Evolutionary conservation across 768 basidiomycete genomes (phyloP).

Genomic region (Leccinum fibrillosum): DNA sequence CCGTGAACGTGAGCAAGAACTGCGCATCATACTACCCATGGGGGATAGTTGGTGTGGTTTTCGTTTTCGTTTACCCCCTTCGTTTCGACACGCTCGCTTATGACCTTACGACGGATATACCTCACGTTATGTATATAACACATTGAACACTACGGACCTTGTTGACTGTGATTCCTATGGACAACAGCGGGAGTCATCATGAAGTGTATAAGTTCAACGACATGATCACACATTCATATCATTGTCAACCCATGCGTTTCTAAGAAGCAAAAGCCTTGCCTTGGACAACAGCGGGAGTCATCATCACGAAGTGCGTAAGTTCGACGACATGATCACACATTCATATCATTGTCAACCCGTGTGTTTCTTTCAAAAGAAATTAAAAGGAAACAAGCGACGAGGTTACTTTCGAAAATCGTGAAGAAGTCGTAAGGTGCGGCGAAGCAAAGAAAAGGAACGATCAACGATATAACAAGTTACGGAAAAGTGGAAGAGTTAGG

Average conservation of each 20-base stretch:
- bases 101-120: not conserved
- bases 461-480: not conserved
- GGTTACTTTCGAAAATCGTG: slow-evolving; percentile 9
- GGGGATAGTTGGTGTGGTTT: not conserved
- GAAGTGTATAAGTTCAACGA: not conserved
- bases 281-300: not conserved
- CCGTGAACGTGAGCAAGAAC: slow-evolving; percentile 12
- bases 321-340: not conserved
- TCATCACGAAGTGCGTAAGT: no score
- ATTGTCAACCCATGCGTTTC: not conserved
- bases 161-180: not conserved
- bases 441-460: not conserved
- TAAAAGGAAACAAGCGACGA: not conserved
- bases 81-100: not conserved
- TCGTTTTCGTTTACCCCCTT: not conserved
- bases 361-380: not conserved
- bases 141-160: not conserved
- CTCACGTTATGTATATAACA: not conserved
- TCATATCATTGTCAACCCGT: not conserved
- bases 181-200: not conserved
- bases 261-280: not conserved
- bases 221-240: not conserved
- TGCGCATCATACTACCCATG: not conserved
- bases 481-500: not conserved
- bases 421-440: slow-evolving; percentile 7